Conservation (phyloP, 2,329 filamentous ascomycete species). For the Arthrobotrys sphaeroides region DNA sequence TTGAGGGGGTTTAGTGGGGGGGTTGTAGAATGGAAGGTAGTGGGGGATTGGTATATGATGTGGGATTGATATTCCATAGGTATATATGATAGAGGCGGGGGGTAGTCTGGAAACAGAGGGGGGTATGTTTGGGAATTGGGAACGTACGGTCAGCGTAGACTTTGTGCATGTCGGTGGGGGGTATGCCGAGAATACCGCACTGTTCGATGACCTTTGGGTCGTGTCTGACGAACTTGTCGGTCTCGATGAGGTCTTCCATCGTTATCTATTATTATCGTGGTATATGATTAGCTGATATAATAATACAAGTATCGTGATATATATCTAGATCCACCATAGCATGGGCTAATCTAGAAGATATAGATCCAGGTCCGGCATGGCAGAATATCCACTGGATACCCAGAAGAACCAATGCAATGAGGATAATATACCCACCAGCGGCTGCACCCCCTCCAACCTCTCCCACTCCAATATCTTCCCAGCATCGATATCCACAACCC, state of each 20-base stretch:
- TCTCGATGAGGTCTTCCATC: constrained; percentile 85
- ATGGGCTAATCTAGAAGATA: too few species aligned
- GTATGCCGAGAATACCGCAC: constrained; percentile 82
- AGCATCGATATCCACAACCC: constrained; percentile 75
- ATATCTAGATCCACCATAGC: too few species aligned
- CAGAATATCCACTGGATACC: too few species aligned
- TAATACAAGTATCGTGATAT: too few species aligned
- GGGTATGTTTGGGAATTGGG: too few species aligned
- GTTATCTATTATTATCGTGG: constrained; percentile 72
- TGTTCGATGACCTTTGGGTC: constrained; percentile 91
- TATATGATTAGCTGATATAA: not conserved
- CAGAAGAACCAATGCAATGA: too few species aligned
- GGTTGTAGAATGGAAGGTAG: too few species aligned
- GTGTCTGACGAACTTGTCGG: constrained; percentile 78
- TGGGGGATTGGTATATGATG: too few species aligned
- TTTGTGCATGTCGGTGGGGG: constrained; percentile 87
- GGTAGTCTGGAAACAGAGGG: not conserved
- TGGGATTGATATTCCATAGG: too few species aligned
- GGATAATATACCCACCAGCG: constrained; percentile 69
- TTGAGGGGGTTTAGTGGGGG: too few species aligned
- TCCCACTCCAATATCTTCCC: constrained; percentile 78
- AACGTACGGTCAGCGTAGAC: constrained; percentile 86
- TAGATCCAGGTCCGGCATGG: too few species aligned
- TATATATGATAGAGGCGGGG: not conserved
- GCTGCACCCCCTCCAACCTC: constrained; percentile 78